These are phyloP conservation scores for Ophioceras dolichostomum DNA, from an alignment of 2,329 filamentous ascomycete species.

Conservation along the genomic window DNA sequence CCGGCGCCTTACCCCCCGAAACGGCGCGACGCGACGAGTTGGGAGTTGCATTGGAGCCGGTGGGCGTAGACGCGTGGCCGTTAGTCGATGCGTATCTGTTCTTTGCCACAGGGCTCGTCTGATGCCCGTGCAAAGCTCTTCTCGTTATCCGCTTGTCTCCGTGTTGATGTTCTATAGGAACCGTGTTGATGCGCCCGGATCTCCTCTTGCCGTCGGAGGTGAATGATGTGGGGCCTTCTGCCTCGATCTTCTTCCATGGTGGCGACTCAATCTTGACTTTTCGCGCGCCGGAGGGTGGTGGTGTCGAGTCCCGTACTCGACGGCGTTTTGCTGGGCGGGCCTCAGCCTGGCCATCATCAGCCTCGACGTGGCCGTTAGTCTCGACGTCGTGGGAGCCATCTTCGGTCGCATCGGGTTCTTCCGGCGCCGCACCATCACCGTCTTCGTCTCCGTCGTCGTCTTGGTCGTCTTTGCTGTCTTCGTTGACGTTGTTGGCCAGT, in stretches of 20 bases:
- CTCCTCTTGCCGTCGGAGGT: slow-evolving; percentile 59
- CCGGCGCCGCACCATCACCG: no score
- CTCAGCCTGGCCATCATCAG: slow-evolving; percentile 13
- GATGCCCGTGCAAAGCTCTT: slow-evolving; percentile 23
- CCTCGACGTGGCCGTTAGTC: neutral
- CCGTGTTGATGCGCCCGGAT: slow-evolving; percentile 49
- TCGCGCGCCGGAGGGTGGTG: slow-evolving; percentile 21
- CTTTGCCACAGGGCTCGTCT: slow-evolving; percentile 21
- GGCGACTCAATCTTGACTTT: slow-evolving; percentile 55
- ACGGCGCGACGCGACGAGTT: slow-evolving; percentile 3
- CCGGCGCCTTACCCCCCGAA: slow-evolving; percentile 4
- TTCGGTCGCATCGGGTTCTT: no score
- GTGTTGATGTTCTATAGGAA: slow-evolving; percentile 40
- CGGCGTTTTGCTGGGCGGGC: slow-evolving; percentile 50
- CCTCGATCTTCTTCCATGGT: slow-evolving; percentile 81
- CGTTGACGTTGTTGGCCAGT: neutral
- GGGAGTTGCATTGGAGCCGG: slow-evolving; percentile 16
- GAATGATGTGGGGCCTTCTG: slow-evolving; percentile 80
- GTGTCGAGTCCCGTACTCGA: slow-evolving; percentile 36
- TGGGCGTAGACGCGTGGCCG: slow-evolving; percentile 14
- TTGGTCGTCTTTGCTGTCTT: neutral
- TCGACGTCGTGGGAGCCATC: neutral
- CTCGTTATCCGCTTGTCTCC: slow-evolving; percentile 40
- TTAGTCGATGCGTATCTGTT: slow-evolving; percentile 14
- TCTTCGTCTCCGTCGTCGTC: neutral